These are phyloP conservation scores for Fallopia convolvulus DNA, from an alignment of 148 eudicot genomes.

Conservation along the genomic window DNA sequence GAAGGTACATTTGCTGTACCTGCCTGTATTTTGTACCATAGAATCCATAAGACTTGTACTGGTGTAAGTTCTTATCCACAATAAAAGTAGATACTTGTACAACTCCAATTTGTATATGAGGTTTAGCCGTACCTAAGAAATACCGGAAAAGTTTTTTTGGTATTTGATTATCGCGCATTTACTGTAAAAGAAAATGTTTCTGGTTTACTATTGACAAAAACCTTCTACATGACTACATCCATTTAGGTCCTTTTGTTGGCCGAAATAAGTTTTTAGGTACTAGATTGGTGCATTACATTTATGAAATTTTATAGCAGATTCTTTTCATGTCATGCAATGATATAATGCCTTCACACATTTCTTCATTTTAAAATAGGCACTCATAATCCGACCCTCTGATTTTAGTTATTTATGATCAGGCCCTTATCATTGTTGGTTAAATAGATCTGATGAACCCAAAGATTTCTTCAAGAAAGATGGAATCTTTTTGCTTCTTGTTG, in stretches of 20 bases:
- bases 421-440: slow-evolving; percentile 67
- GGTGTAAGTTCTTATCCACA: not conserved
- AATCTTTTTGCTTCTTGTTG: slow-evolving; percentile 50
- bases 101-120: not conserved
- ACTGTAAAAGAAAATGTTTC: not conserved
- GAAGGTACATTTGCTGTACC: not conserved
- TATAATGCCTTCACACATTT: not conserved
- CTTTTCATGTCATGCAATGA: not conserved
- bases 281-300: not conserved
- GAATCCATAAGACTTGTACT: not conserved
- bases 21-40: not conserved
- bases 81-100: not conserved
- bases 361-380: not conserved
- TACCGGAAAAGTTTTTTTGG: not conserved
- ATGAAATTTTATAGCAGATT: not conserved
- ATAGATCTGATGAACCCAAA: slow-evolving; percentile 32
- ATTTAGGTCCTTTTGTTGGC: not conserved
- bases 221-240: not conserved
- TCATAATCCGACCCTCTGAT: not conserved
- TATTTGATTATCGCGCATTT: not conserved
- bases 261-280: not conserved
- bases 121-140: not conserved
- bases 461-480: slow-evolving; percentile 31
- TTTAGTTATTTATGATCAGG: slow-evolving; percentile 37
- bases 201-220: not conserved